Evolutionary conservation across 78 protist genomes (phyloP), one percentile per base, ranked within the genome.

Genomic region (Monosiga brevicollis): DNA sequence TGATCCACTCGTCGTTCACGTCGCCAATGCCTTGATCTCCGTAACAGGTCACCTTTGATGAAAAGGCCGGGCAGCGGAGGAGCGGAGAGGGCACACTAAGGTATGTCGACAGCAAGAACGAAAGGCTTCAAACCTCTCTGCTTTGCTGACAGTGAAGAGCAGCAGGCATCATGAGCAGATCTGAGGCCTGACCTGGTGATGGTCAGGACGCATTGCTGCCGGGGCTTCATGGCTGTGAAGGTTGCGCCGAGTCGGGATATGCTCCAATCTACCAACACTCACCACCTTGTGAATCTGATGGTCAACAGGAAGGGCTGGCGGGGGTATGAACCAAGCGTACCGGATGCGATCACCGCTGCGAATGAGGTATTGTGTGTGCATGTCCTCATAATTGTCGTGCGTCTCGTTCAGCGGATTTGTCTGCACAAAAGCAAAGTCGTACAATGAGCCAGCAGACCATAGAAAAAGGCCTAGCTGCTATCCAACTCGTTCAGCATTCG

Each of bases 131-230:
- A n/a, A n/a, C n/a, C n/a, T n/a, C n/a, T n/a, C n/a, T n/a, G n/a
- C n/a, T n/a, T n/a, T n/a, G n/a, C n/a, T n/a, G n/a, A n/a, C n/a
- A n/a, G 29, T 29, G 2, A 71, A 71, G 74, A 29, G 2, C 40
- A 9, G 41, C 40, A 20, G 25, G 38, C n/a, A 23, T 42, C 79
- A 39, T 11, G 11, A 35, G 9, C 38, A 36, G 11, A 23, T 0
- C 37, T n/a, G 32, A 79, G 36, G 26, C 35, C 24, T 9, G 25
- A 83, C 86, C 86, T 83, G 81, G 29, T 55, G 22, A 39, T 84
- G 82, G 39, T 36, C 10, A 11, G 82, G n/a, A 0, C 82, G 76
- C 0, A 84, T n/a, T 10, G 87, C 82, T 23, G 87, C 87, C 70
- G 1, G 6, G 26, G 24, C 76, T 25, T 24, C 22, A 39, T 84